Evolutionary conservation across 1,139 yeast genomes (phyloP), one percentile per base, ranked within the genome.

Genomic region (Hanseniaspora sp.): DNA sequence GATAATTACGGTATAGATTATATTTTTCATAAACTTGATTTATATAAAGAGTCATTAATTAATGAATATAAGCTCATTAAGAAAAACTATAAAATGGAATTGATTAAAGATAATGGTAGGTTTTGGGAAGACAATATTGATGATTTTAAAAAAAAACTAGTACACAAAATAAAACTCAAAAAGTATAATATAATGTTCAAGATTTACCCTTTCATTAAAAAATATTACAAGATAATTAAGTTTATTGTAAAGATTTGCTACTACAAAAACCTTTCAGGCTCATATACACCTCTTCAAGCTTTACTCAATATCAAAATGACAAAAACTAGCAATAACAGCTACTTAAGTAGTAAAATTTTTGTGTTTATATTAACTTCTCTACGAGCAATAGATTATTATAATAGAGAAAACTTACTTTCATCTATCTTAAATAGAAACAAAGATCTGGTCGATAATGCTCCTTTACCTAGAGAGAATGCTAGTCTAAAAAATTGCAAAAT

Each of bases 61-160:
- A 18, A 41, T 15, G 30, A 48, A 11, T 44, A 34, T 15, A 48
- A 40, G n/a, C 13, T 7, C 5, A 40, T 48, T 12, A 39, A 44
- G 17, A 35, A 44, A 9, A 37, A 54, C 5, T 48, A 30, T 28
- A 40, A 54, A 48, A 34, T 29, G 23, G 39, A 30, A 1, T 13
- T 48, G 5, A 44, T 44, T 13, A 42, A 54, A 30, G 41, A 51
- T 1, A 39, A 48, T 8, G 48, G 56, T 5, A 33, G 23, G 11
- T 45, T 48, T 30, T 48, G 49, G 51, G 56, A 51, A 29, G 53
- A 54, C 17, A 39, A 40, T 18, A 39, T 33, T 11, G 55, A 51
- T 7, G 35, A 39, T 23, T 51, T 51, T 17, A 51, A 46, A 37
- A 13, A n/a, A 38, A 18, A 46, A 17, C n/a, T 43, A 29, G 18